Base-by-base conservation (phyloP, 2,329 filamentous ascomycete species). In the Sordariomycetes sp. region DNA sequence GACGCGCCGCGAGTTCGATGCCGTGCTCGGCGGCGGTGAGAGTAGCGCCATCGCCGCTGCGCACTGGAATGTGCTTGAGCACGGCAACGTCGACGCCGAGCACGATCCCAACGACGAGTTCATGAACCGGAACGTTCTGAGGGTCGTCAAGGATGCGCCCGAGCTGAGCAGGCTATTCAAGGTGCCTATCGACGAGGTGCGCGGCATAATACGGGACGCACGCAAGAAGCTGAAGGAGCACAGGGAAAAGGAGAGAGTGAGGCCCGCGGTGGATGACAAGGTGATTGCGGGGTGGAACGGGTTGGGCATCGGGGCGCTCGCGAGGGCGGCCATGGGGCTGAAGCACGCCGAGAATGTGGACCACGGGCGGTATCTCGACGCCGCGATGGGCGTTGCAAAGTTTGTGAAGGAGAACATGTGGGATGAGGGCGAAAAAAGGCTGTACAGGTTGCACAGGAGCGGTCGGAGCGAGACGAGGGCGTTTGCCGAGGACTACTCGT, bases 401-500 rank as follows among this genome's bases (percentile, higher is more conserved):
- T 96, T 94, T 66, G 85, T 97, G 63, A 82, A 79, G 64, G 71
- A 78, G 12, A 80, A 87, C 25, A 77, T 97, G 1, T 96, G 89
- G 76, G 82, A 92, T 61, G 67, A 75, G 10, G 63, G 74, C 0
- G 77, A 75, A 0, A 79, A 80, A 53, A 78, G 80, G 3, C 72
- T 97, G 17, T 88, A 85, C 66, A 81, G 91, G 54, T 82, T 92
- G 50, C 95, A 86, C 70, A 82, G 83, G 34, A 81, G 85, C 60
- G 78, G 81, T 61, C 74, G 77, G 1, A 76, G 82, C 10, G 84
- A 85, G 32, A 76, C 82, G 20, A 84, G 82, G 0, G 54, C 52
- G 3, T 95, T 97, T 69, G 89, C 92, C 1, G 94, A 97, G 64
- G 94, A 99, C 71, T 97, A 97, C 66, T 90, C 92, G 2, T 96